phyloP scores from a whole-genome alignment of 345 rosid species.

The Hibiscus trionum region DNA sequence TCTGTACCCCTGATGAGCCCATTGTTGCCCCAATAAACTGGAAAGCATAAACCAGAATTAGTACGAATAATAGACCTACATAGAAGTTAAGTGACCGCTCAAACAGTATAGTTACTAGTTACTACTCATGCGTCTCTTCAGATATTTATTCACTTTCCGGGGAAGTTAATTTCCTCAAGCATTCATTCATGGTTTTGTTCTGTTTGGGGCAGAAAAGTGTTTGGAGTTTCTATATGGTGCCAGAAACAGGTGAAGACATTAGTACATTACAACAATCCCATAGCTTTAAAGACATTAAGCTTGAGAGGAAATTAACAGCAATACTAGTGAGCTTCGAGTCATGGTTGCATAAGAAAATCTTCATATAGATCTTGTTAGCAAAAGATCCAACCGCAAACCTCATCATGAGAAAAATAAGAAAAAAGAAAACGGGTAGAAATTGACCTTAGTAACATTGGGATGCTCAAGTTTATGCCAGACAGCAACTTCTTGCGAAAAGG shows the following conservation, averaged over 20 bases:
- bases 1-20: constrained; percentile 77
- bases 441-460: constrained; percentile 98
- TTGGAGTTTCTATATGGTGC: background rate
- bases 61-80: background rate
- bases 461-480: constrained; percentile 98
- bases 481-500: constrained; percentile 86
- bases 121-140: background rate
- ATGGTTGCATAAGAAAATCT: background rate
- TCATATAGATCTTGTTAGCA: background rate
- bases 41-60: constrained; percentile 15
- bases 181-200: background rate
- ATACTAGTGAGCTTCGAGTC: background rate
- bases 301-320: constrained; percentile 4
- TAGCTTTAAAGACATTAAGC: background rate
- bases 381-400: background rate
- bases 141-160: background rate
- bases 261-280: too few species aligned
- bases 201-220: background rate
- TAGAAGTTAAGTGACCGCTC: background rate
- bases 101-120: background rate
- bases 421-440: constrained; percentile 3
- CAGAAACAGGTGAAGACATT: background rate
- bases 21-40: constrained; percentile 95
- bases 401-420: background rate
- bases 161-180: background rate